Evolutionary conservation across 202 grass and related monocot genomes (phyloP).

Genomic region (Setaria italica): DNA sequence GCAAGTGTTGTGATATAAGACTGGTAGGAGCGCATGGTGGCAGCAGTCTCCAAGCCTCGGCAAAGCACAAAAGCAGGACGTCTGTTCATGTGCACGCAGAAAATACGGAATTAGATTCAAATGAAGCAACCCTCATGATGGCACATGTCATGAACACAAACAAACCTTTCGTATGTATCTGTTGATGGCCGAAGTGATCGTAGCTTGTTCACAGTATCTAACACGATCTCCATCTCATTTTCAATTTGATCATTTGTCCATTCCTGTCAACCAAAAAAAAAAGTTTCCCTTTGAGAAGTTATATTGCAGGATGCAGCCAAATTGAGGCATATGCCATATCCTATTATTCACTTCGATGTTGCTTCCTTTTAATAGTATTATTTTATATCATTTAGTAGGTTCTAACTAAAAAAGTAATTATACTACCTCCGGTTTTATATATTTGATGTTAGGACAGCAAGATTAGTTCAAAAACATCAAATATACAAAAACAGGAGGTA

Average conservation of each 20-base stretch:
- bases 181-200: constrained; percentile 68
- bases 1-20: constrained; percentile 65
- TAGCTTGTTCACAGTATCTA: constrained; percentile 69
- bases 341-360: not conserved
- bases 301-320: not conserved
- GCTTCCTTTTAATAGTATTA: not conserved
- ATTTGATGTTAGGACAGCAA: too few relatives aligned
- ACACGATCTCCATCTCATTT: constrained; percentile 68
- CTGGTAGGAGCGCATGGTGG: constrained; percentile 55
- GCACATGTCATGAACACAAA: not conserved
- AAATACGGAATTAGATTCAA: constrained; percentile 11
- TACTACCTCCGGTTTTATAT: too few relatives aligned
- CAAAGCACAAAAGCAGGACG: constrained; percentile 71
- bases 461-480: too few relatives aligned
- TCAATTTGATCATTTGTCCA: constrained; percentile 84
- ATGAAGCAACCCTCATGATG: not conserved
- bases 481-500: too few relatives aligned
- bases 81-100: constrained; percentile 35
- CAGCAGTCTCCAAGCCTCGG: constrained; percentile 44
- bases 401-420: not conserved
- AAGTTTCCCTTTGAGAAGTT: not conserved
- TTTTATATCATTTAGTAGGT: not conserved
- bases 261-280: constrained; percentile 45
- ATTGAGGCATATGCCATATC: not conserved
- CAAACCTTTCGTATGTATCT: constrained; percentile 72